Evolutionary conservation across 2,329 filamentous ascomycete species (phyloP).

Genomic region (Tolypocladium paradoxum): DNA sequence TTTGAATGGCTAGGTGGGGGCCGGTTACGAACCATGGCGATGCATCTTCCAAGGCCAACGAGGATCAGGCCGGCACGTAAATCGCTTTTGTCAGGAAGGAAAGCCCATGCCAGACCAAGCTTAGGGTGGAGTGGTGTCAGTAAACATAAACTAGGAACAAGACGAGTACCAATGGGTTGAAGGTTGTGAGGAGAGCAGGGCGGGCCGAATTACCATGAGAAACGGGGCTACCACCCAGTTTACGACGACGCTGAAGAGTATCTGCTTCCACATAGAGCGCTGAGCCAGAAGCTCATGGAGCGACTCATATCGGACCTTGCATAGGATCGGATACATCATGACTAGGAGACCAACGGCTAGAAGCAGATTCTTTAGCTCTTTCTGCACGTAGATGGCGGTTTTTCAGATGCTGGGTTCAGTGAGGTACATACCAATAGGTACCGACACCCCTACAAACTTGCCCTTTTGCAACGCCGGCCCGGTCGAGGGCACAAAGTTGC

Average conservation of each 20-base stretch:
- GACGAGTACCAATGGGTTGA: too few species aligned
- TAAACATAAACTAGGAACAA: too few species aligned
- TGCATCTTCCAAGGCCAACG: slow-evolving; percentile 75
- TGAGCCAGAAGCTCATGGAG: slow-evolving; percentile 55
- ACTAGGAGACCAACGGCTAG: slow-evolving; percentile 67
- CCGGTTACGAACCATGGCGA: slow-evolving; percentile 59
- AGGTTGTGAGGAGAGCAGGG: too few species aligned
- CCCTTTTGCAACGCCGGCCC: slow-evolving; percentile 56
- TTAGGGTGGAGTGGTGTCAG: slow-evolving; percentile 15
- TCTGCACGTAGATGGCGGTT: background rate
- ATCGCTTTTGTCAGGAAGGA: slow-evolving; percentile 46
- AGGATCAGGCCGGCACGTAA: slow-evolving; percentile 63
- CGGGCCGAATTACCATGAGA: slow-evolving; percentile 62
- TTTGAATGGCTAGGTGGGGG: background rate
- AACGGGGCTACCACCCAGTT: slow-evolving; percentile 81
- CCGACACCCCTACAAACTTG: slow-evolving; percentile 57
- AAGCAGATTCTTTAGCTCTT: background rate
- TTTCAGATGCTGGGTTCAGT: too few species aligned
- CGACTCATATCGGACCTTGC: slow-evolving; percentile 72
- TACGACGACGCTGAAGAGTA: slow-evolving; percentile 63
- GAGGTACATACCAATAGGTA: slow-evolving; percentile 53
- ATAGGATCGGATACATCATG: slow-evolving; percentile 92
- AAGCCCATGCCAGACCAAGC: slow-evolving; percentile 58
- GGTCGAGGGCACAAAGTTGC: slow-evolving; percentile 59
- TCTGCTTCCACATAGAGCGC: slow-evolving; percentile 62